Conservation (phyloP, 257 asterid species). For the Prunella vulgaris region DNA sequence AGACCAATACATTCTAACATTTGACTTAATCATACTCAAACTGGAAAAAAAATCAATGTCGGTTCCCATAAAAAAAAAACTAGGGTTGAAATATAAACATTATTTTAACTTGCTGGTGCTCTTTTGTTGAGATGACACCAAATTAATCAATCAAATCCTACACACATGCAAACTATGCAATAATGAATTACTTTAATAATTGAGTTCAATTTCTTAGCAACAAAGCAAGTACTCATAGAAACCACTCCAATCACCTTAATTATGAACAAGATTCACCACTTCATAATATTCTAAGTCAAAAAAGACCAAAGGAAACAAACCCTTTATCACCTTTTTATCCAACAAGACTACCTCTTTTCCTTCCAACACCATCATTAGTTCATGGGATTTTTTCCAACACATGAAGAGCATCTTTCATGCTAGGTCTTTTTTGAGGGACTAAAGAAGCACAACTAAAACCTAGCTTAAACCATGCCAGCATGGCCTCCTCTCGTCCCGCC, state of each 20-base stretch:
- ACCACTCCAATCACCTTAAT: conserved; percentile 22
- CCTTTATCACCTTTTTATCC: conserved; percentile 28
- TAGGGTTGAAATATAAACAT: not conserved
- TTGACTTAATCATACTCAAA: not conserved
- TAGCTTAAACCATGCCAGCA: conserved; percentile 68
- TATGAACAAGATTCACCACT: conserved; percentile 35
- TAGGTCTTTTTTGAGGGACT: conserved; percentile 78
- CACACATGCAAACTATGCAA: not conserved
- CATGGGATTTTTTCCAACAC: conserved; percentile 57
- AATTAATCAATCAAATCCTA: conserved; percentile 10
- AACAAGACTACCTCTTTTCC: conserved; percentile 12
- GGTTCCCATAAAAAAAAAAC: not conserved
- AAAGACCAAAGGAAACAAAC: conserved; percentile 26
- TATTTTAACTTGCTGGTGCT: not conserved
- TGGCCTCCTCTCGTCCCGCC: conserved; percentile 52
- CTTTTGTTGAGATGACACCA: not conserved
- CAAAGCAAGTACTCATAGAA: conserved; percentile 35
- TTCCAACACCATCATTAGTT: conserved; percentile 24
- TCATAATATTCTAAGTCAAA: conserved; percentile 45
- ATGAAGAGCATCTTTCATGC: conserved; percentile 77
- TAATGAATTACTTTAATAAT: conserved; percentile 29
- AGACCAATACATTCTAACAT: too few species aligned
- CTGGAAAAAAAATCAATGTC: not conserved
- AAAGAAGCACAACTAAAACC: conserved; percentile 87
- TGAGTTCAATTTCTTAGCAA: conserved; percentile 34